Conservation (phyloP, 1,284 basidiomycete species). For the Trametes polyzona region DNA sequence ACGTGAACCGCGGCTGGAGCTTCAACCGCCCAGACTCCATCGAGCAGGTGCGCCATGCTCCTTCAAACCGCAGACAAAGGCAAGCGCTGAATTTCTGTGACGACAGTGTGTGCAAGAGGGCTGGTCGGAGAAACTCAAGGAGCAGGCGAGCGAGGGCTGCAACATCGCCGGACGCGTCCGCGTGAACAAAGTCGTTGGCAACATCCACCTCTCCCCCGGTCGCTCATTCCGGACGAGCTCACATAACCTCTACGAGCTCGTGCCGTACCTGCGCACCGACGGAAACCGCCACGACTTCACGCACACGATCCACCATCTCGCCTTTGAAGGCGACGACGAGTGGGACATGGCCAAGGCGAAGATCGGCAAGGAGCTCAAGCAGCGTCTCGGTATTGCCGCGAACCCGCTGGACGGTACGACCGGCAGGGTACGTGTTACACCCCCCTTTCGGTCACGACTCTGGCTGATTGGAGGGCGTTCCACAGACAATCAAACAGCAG, state of each 20-base stretch:
- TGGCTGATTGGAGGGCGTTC: conserved; percentile 5
- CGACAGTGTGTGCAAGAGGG: conserved; percentile 88
- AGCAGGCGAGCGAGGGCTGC: conserved; percentile 94
- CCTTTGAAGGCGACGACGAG: conserved; percentile 86
- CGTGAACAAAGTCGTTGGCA: conserved; percentile 97
- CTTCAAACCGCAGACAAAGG: too few species aligned
- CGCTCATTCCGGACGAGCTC: conserved; percentile 90
- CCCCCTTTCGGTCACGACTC: not conserved
- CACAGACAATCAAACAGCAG: conserved; percentile 66
- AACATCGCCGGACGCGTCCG: conserved; percentile 89
- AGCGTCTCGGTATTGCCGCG: conserved; percentile 70
- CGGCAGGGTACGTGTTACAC: conserved; percentile 54
- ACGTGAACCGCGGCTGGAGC: conserved; percentile 93
- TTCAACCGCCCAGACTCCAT: conserved; percentile 91
- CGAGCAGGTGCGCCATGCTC: conserved; percentile 72
- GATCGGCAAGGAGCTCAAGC: conserved; percentile 70
- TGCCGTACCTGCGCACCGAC: conserved; percentile 92
- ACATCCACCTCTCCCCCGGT: conserved; percentile 88
- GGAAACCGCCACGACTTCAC: conserved; percentile 92
- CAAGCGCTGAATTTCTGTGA: too few species aligned
- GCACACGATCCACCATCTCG: conserved; percentile 84
- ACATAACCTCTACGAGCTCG: conserved; percentile 89
- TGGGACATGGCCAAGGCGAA: conserved; percentile 68
- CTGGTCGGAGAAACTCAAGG: conserved; percentile 93
- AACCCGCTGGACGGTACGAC: conserved; percentile 83